Conservation (phyloP, 2,329 filamentous ascomycete genomes). For the Paraphaeosphaeria sporulosa region DNA sequence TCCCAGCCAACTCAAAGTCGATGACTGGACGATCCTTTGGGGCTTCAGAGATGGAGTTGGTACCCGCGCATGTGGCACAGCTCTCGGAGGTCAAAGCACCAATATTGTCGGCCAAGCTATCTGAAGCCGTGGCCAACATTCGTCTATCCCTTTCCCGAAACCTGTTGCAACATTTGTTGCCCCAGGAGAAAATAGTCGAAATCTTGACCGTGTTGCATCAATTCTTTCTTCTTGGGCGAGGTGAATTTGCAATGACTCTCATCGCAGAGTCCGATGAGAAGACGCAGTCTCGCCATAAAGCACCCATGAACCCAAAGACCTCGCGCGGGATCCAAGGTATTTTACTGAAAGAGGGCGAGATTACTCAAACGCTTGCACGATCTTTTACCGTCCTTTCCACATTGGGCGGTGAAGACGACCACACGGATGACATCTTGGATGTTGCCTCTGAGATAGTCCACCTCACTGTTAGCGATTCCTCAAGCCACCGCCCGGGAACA, state of each 20-base stretch:
- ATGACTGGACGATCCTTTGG: slow-evolving; percentile 32
- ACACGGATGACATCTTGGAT: slow-evolving; percentile 77
- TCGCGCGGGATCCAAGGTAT: slow-evolving; percentile 67
- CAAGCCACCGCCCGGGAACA: slow-evolving; percentile 47
- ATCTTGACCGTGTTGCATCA: slow-evolving; percentile 80
- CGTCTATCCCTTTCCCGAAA: slow-evolving; percentile 83
- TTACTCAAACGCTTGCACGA: slow-evolving; percentile 76
- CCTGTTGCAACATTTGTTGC: slow-evolving; percentile 81
- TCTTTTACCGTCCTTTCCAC: slow-evolving; percentile 83
- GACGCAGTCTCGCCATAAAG: slow-evolving; percentile 73
- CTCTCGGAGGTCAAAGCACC: slow-evolving; percentile 76
- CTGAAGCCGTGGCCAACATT: slow-evolving; percentile 76
- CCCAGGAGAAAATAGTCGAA: slow-evolving; percentile 77
- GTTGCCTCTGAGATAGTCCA: slow-evolving; percentile 79
- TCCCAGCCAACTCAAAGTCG: slow-evolving; percentile 39
- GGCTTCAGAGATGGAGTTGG: slow-evolving; percentile 63
- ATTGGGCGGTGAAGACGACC: slow-evolving; percentile 79
- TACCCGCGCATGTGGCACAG: slow-evolving; percentile 73
- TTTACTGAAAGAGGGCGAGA: slow-evolving; percentile 84
- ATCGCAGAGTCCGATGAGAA: slow-evolving; percentile 85
- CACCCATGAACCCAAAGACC: slow-evolving; percentile 47
- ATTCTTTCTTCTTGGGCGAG: slow-evolving; percentile 85
- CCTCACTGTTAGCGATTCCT: slow-evolving; percentile 66
- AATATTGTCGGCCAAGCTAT: slow-evolving; percentile 74
- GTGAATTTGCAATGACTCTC: slow-evolving; percentile 89